Percentiles rank a stretch among this genome's conserved stretches.
Conservation (phyloP, 495 filamentous ascomycete species). For the Cercophora samala region DNA sequence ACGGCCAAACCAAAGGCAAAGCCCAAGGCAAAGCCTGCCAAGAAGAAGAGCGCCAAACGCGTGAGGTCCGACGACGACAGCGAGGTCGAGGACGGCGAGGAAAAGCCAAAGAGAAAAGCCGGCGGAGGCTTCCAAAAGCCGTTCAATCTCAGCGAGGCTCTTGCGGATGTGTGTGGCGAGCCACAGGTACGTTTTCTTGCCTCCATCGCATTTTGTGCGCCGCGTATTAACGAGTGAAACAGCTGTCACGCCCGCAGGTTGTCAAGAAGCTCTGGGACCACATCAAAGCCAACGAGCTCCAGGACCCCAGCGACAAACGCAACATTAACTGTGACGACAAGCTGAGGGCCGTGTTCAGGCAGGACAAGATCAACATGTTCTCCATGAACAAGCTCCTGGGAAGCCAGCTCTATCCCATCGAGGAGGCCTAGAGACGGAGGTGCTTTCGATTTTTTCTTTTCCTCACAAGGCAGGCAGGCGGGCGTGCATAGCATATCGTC, state of each 20-base stretch:
- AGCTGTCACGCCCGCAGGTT: conserved; percentile 89
- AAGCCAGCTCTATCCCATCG: conserved; percentile 54
- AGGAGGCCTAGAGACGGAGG: conserved; percentile 32
- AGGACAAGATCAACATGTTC: conserved; percentile 93
- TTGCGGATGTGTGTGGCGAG: conserved; percentile 56
- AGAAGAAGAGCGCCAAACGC: conserved; percentile 76
- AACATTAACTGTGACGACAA: conserved; percentile 90
- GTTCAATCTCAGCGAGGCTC: conserved; percentile 48
- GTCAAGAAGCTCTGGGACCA: conserved; percentile 96
- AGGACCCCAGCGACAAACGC: conserved; percentile 85
- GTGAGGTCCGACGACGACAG: conserved; percentile 77
- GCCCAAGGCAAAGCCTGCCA: conserved; percentile 48
- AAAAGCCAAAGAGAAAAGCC: conserved; percentile 49
- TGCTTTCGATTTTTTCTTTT: not conserved
- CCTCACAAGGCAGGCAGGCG: not conserved
- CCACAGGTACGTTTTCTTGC: conserved; percentile 46
- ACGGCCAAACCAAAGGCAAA: conserved; percentile 43
- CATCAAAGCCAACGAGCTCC: conserved; percentile 79
- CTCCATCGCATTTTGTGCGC: not conserved
- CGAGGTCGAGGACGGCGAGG: conserved; percentile 61
- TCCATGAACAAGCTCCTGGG: conserved; percentile 77
- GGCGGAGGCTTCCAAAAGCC: conserved; percentile 52
- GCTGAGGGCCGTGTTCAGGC: conserved; percentile 86
- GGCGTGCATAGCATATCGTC: conserved; percentile 29
- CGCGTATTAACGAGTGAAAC: conserved; percentile 14